These are phyloP conservation scores for Phytophthora citrophthora DNA, from an alignment of 352 stramenopile genomes.

Conservation along the genomic window DNA sequence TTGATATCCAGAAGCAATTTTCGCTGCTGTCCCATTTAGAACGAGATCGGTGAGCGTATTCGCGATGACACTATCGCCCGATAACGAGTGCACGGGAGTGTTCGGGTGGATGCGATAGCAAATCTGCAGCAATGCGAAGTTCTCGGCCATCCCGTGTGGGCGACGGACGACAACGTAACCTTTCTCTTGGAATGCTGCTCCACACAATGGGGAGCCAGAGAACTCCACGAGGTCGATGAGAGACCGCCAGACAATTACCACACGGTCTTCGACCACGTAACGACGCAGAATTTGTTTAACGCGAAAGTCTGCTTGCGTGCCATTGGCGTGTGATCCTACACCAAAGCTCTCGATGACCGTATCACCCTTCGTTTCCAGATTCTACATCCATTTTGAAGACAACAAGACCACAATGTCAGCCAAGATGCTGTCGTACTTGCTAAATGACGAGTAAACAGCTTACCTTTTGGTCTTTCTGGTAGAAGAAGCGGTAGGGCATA, in stretches of 20 bases:
- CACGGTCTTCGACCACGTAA: conserved; percentile 49
- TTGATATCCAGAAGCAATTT: conserved; percentile 48
- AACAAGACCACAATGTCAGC: conserved; percentile 1
- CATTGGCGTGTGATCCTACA: conserved; percentile 61
- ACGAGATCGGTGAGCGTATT: conserved; percentile 51
- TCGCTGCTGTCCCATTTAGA: conserved; percentile 39
- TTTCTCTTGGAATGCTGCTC: conserved; percentile 58
- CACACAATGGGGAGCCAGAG: conserved; percentile 40
- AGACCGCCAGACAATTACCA: conserved; percentile 65
- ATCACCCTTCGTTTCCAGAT: conserved; percentile 45
- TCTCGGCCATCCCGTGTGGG: conserved; percentile 29
- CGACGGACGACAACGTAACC: conserved; percentile 62
- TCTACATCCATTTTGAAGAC: conserved; percentile 6
- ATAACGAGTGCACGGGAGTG: conserved; percentile 35
- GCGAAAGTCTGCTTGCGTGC: conserved; percentile 53
- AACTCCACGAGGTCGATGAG: conserved; percentile 68
- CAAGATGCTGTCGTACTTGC: too few species aligned
- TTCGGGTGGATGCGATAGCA: conserved; percentile 65
- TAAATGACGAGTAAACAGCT: neutral
- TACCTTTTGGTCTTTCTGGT: conserved; percentile 47
- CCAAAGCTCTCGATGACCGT: conserved; percentile 66
- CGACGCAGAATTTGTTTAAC: conserved; percentile 62
- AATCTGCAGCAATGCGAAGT: conserved; percentile 52
- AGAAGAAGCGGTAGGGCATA: conserved; percentile 48
- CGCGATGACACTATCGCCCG: conserved; percentile 32